Percentiles rank a stretch among this genome's conserved stretches.
Evolutionary conservation across 2,329 filamentous ascomycete genomes (phyloP).

Genomic region (Xylariaceae sp.): DNA sequence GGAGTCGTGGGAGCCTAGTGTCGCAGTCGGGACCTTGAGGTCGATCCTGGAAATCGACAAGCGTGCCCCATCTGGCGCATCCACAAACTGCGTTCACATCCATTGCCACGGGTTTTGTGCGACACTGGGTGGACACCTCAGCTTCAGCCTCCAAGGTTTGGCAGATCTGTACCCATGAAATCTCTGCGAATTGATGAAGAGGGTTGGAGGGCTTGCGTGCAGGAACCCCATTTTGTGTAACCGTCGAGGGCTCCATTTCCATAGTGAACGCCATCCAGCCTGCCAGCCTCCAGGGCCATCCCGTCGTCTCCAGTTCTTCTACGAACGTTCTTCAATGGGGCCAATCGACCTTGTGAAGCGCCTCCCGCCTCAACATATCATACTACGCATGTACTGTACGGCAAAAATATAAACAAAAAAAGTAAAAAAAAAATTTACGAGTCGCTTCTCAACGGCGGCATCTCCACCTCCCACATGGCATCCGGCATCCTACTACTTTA

Average conservation of each 20-base stretch:
- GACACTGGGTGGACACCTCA: slow-evolving; percentile 34
- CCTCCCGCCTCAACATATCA: no score
- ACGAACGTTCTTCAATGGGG: slow-evolving; percentile 30
- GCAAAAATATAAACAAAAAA: no score
- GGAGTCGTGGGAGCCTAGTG: slow-evolving; percentile 26
- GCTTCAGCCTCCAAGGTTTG: slow-evolving; percentile 32
- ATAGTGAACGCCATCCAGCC: slow-evolving; percentile 18
- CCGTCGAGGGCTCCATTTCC: slow-evolving; percentile 32
- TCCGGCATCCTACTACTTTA: not conserved
- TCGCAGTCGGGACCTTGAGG: slow-evolving; percentile 26
- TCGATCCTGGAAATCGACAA: slow-evolving; percentile 21
- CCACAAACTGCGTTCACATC: slow-evolving; percentile 24
- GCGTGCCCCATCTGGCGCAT: slow-evolving; percentile 18
- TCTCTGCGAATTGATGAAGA: slow-evolving; percentile 26
- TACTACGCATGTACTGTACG: no score
- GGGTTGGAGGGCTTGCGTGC: slow-evolving; percentile 19
- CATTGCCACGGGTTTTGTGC: slow-evolving; percentile 34
- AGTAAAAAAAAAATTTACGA: not conserved
- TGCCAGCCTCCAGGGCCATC: slow-evolving; percentile 29
- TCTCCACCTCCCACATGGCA: slow-evolving; percentile 31
- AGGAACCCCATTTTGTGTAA: slow-evolving; percentile 36
- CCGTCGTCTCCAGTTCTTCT: slow-evolving; percentile 27
- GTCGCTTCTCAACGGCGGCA: slow-evolving; percentile 17
- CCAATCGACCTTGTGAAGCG: not conserved
- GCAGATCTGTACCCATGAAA: slow-evolving; percentile 27